Evolutionary conservation across 2,329 filamentous ascomycete species (phyloP).

Genomic region (Cryphonectria japonica): DNA sequence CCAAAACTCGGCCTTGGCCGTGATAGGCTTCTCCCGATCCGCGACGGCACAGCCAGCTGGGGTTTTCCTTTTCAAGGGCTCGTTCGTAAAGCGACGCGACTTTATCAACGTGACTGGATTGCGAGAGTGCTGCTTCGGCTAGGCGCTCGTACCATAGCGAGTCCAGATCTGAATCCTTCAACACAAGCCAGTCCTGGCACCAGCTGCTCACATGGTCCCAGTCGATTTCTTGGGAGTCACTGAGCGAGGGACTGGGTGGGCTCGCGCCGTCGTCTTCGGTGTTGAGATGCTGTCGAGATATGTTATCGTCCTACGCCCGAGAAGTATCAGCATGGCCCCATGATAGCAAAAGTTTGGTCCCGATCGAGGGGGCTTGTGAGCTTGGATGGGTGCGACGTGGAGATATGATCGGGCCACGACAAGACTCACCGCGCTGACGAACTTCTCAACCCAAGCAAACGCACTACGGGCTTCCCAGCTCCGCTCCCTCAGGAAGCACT

Average conservation of each 20-base stretch:
- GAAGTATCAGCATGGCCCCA: background rate
- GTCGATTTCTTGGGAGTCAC: conserved; percentile 12
- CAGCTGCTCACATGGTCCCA: conserved; percentile 30
- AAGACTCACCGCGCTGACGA: conserved; percentile 12
- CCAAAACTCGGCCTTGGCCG: background rate
- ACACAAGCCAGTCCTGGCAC: conserved; percentile 27
- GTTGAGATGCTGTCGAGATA: background rate
- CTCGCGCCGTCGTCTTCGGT: background rate
- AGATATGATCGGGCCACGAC: background rate
- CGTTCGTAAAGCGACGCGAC: conserved; percentile 25
- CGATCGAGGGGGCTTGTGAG: too few species aligned
- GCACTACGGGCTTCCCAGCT: background rate
- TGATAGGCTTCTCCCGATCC: conserved; percentile 1
- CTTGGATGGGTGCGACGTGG: too few species aligned
- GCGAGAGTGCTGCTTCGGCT: conserved; percentile 23
- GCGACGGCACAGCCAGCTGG: conserved; percentile 22
- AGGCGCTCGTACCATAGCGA: conserved; percentile 36
- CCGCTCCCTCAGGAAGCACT: conserved; percentile 8
- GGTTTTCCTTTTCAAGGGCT: conserved; percentile 26
- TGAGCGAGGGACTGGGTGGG: conserved; percentile 1
- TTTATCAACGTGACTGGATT: background rate
- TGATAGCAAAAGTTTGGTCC: background rate
- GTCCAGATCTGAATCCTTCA: conserved; percentile 28
- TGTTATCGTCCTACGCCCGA: background rate
- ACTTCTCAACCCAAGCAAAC: conserved; percentile 1